Conservation (phyloP, 257 asterid species). For the Solanum gandarillasii region DNA sequence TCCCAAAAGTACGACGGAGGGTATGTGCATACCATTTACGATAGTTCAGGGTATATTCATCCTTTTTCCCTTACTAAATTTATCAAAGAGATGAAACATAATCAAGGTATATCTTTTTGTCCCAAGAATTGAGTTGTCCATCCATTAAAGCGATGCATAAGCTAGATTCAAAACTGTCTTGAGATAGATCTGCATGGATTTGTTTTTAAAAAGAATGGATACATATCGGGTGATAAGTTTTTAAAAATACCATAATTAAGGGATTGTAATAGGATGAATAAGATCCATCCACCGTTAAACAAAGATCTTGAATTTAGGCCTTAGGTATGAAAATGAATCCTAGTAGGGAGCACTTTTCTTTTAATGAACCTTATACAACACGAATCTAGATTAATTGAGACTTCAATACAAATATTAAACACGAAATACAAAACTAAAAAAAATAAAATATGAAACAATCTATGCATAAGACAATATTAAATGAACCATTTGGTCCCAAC, state of each 20-base stretch:
- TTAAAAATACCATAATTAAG: not conserved
- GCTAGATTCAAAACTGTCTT: not conserved
- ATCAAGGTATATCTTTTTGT: not conserved
- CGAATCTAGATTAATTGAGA: too few relatives aligned
- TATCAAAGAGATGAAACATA: not conserved
- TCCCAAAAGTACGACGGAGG: too few relatives aligned
- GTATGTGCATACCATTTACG: too few relatives aligned
- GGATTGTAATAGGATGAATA: not conserved
- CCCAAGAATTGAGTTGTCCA: not conserved
- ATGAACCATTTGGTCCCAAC: not conserved
- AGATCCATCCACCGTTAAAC: fast-evolving
- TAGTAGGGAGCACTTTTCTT: not conserved
- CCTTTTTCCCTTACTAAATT: not conserved
- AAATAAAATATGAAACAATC: not conserved
- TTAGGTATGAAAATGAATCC: not conserved
- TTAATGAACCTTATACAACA: not conserved
- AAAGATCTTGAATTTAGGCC: not conserved
- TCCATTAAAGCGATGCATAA: not conserved
- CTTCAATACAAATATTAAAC: not conserved
- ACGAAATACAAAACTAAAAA: not conserved
- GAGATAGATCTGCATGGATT: not conserved
- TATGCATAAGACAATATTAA: not conserved
- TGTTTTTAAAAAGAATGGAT: not conserved
- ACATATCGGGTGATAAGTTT: fast-evolving
- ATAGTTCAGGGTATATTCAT: too few relatives aligned